Evolutionary conservation across 1,284 basidiomycete species (phyloP), one percentile per base, ranked within the genome.

Genomic region (Farysia itapuensis): DNA sequence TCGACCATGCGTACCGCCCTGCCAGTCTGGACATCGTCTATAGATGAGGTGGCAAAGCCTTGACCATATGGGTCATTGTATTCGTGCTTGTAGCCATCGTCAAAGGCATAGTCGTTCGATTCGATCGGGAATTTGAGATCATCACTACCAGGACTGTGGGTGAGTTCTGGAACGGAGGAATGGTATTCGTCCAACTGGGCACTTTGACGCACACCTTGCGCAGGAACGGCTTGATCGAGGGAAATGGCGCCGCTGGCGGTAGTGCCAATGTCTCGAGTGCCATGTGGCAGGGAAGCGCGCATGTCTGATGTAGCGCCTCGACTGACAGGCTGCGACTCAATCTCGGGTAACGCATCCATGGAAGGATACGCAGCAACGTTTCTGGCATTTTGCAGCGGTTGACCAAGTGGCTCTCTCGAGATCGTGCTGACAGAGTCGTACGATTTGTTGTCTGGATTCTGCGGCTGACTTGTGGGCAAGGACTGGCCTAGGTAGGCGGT

Each of bases 1-100:
- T 71, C 70, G 21, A 71, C 68, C 60, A 71, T 69, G n/a, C 66
- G 43, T 18, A 71, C 53, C 11, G 66, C 64, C 11, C 52, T 30
- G 5, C 66, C 70, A 4, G 60, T 48, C 19, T 59, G 39, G 35
- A 42, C 47, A 22, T 36, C 44, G 12, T 63, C 54, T 12, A 51
- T 24, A 11, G 53, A 40, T 8, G 56, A 50, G 21, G 63, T 57
- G 12, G 47, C 52, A 14, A 68, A 39, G 13, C 65, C 67, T 18
- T 51, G 43, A 14, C 63, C 54, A 37, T 50, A 44, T 43, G 47
- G 46, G 34, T 49, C 39, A 35, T 64, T 47, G 30, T 61, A 58
- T 13, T 66, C 46, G 38, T 67, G 63, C 46, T 58, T 67, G 44
- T 58, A 41, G 16, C 42, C 47, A 15, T 63, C 58, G 3, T 56